phyloP scores from a whole-genome alignment of 345 rosid species.

The Theobroma cacao region DNA sequence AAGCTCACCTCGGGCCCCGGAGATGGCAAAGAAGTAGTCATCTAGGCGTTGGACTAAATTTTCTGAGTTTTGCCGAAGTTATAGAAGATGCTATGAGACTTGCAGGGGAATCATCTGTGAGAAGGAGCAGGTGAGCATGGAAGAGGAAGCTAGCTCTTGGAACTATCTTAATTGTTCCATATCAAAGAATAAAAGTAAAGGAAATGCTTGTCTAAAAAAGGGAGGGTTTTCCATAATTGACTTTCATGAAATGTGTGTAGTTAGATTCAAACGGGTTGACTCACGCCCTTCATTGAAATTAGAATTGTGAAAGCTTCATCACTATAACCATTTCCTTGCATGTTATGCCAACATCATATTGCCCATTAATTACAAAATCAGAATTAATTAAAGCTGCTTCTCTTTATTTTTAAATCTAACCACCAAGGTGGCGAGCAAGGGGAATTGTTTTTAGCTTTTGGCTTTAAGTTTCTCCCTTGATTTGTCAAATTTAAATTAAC shows the following conservation, averaged over 20 bases:
- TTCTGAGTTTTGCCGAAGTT: background rate
- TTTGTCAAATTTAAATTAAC: background rate
- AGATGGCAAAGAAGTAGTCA: constrained; percentile 22
- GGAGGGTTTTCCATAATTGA: background rate
- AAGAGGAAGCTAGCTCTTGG: constrained; percentile 15
- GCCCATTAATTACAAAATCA: background rate
- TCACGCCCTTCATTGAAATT: no score
- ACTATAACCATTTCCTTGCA: background rate
- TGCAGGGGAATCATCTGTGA: constrained; percentile 17
- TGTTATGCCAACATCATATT: background rate
- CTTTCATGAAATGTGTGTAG: background rate
- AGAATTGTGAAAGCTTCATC: no score
- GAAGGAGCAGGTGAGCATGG: constrained; percentile 4
- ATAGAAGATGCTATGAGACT: background rate
- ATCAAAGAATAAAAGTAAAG: constrained; percentile 17
- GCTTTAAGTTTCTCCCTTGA: background rate
- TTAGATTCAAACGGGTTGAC: background rate
- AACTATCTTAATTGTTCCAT: constrained; percentile 16
- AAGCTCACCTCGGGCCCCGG: constrained; percentile 40
- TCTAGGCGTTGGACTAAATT: background rate
- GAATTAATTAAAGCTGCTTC: background rate
- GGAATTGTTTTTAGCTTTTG: constrained; percentile 18
- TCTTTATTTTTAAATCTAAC: background rate
- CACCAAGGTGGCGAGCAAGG: background rate
- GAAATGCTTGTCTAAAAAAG: background rate